A percentile compares a stretch with the other conserved stretches of the same genome.
These are phyloP conservation scores for Didymella pinodella DNA, from an alignment of 2,329 filamentous ascomycete genomes.

Conservation along the genomic window DNA sequence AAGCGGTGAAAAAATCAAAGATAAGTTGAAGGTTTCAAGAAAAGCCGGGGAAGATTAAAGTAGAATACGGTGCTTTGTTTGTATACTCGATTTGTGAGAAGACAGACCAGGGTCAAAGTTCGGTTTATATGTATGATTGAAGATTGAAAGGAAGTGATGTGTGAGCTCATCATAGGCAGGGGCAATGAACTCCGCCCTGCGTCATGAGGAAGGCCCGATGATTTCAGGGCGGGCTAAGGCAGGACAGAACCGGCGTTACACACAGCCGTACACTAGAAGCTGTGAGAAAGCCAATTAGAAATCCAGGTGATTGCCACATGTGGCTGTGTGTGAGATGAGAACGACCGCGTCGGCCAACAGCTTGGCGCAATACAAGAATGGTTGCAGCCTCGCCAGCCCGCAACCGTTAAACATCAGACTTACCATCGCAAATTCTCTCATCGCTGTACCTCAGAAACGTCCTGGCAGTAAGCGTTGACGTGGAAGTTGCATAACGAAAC, in stretches of 20 bases:
- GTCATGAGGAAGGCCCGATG: slow-evolving; percentile 11
- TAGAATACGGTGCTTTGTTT: background rate
- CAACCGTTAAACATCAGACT: background rate
- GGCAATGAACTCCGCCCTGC: slow-evolving; percentile 15
- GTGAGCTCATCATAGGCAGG: slow-evolving; percentile 11
- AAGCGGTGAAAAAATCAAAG: slow-evolving; percentile 11
- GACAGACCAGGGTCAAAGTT: slow-evolving; percentile 9
- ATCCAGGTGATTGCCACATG: slow-evolving; percentile 3
- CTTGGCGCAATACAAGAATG: slow-evolving; percentile 15
- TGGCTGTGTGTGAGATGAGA: slow-evolving; percentile 6
- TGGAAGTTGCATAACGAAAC: slow-evolving; percentile 9
- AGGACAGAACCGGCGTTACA: background rate
- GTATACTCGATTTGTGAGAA: slow-evolving; percentile 1
- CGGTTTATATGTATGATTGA: slow-evolving; percentile 8
- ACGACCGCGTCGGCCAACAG: background rate
- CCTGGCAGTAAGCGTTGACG: slow-evolving; percentile 4
- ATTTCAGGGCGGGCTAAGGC: background rate
- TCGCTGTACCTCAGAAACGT: background rate
- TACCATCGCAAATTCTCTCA: background rate
- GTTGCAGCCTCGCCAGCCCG: background rate
- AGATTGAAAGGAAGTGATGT: background rate
- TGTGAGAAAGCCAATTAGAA: slow-evolving; percentile 12
- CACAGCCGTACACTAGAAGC: slow-evolving; percentile 15
- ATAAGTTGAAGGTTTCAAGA: slow-evolving; percentile 1
- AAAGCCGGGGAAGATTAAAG: background rate